Evolutionary conservation across 1,139 yeast genomes (phyloP), one percentile per base, ranked within the genome.

Genomic region (Saccharomyces hybrid): DNA sequence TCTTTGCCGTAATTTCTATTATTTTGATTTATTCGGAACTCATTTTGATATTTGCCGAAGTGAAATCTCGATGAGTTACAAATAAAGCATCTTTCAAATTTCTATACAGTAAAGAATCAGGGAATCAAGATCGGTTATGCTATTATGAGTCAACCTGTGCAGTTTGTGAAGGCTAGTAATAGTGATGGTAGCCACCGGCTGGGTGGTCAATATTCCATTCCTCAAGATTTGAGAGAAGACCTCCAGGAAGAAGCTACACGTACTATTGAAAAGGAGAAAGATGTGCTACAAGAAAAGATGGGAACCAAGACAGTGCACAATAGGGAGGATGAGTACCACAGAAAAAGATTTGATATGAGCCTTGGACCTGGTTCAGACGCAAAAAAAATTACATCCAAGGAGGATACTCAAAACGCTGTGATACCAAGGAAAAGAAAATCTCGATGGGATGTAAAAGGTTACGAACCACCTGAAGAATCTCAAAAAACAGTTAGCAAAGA

Each of bases 261-360:
- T 28, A 73, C 69, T n/a, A 70, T 63, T 29, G 64, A 56, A 46
- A 55, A 54, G 19, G 52, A 57, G 19, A 7, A 26, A 34, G 79
- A 78, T 61, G 72, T 73, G 8, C 57, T 77, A 29, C 66, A 64
- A 26, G 70, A 71, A 21, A 65, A 69, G 31, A 63, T 64, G 51
- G 58, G 65, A 31, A 63, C 66, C 14, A 68, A 70, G 52, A 64
- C 75, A 0, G 65, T 71, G 42, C 65, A 59, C 47, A 70, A 66
- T 4, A 66, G 74, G 28, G 78, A 75, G 60, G 67, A 72, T 38
- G 76, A 73, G 1, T 79, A 79, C 61, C 78, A 76, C 52, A 67
- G 69, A 58, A 67, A 75, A 58, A 64, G 79, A 58, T 70, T 73
- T 57, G 69, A 71, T 53, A 56, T 73, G 32, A 66, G 60, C 51